A percentile compares a stretch with the other conserved stretches of the same genome.
These are phyloP conservation scores for Pezicula rhizophila DNA, from an alignment of 2,329 filamentous ascomycete species.

Conservation along the genomic window DNA sequence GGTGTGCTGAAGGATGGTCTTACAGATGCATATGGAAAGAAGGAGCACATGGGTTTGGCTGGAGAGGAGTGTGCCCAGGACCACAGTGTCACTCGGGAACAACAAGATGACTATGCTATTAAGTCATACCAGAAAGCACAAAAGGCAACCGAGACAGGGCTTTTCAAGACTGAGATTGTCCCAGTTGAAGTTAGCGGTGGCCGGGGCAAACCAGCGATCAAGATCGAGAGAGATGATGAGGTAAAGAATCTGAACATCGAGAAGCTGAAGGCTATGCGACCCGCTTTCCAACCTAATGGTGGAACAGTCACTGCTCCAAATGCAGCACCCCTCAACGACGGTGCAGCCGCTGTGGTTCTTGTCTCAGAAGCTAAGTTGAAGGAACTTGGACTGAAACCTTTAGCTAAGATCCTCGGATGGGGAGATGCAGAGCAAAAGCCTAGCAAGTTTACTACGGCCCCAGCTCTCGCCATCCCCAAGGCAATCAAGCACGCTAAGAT, in stretches of 20 bases:
- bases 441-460: conserved; percentile 92
- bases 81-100: conserved; percentile 72
- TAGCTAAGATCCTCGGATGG: conserved; percentile 97
- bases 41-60: conserved; percentile 93
- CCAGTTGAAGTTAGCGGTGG: conserved; percentile 83
- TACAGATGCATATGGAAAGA: conserved; percentile 83
- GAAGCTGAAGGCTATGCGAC: conserved; percentile 80
- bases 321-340: conserved; percentile 92
- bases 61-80: conserved; percentile 88
- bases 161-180: conserved; percentile 80
- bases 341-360: conserved; percentile 84
- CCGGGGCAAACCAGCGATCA: conserved; percentile 80
- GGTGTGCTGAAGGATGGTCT: conserved; percentile 92
- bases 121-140: conserved; percentile 91
- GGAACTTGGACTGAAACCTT: conserved; percentile 81
- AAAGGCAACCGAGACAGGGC: conserved; percentile 72
- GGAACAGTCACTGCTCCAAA: conserved; percentile 95
- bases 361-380: conserved; percentile 92
- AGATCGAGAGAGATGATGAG: conserved; percentile 84
- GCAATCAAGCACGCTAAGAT: conserved; percentile 91
- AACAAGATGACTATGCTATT: conserved; percentile 95
- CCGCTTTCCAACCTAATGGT: conserved; percentile 70
- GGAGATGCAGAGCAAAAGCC: conserved; percentile 88
- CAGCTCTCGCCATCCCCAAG: conserved; percentile 91
- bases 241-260: conserved; percentile 87